Base-by-base conservation (phyloP, 169 alveolate species). In the Hepatocystis sp. region DNA sequence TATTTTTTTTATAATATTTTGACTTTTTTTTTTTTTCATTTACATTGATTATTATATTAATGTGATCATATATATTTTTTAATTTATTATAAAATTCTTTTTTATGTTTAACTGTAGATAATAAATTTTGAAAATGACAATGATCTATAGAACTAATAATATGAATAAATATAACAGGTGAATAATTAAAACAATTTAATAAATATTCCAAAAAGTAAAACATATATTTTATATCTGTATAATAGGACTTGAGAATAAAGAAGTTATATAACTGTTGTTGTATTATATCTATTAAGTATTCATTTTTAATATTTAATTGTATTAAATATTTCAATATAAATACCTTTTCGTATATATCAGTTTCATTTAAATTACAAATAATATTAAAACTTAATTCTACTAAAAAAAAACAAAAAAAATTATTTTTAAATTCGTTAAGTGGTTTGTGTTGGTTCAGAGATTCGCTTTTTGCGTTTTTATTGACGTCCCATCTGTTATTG, bases 381-480 rank as follows among this genome's bases (percentile, higher is more conserved):
- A 71, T 15, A 63, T 71, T 71, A 51, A 71, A 71, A 21, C 78
- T 58, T 25, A 58, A 60, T 44, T 71, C 86, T 30, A 63, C 64
- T 63, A 71, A 58, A 63, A 58, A 71, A 40, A 42, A 51, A 34
- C 25, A 32, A 17, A 71, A 19, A 71, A 56, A 56, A 17, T 13
- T 52, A 21, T 67, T 25, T 25, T 2, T 51, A 39, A 51, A 53
- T 36, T 30, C 49, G 17, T 34, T 23, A n/a, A n/a, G n/a, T n/a
- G 40, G 15, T 32, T 3, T 46, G n/a, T 17, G 53, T 65, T 44
- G 3, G 19, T 21, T 32, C 71, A 27, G 36, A 32, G 11, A 21
- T 11, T 10, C 27, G 5, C 27, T 56, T 42, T 27, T 30, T 44
- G 13, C 10, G 4, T 44, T 42, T 44, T 27, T 49, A 28, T 27